Percentiles rank a stretch among this genome's conserved stretches.
Conservation (phyloP, 2,329 filamentous ascomycete species). For the Ascocoryne sarcoides region DNA sequence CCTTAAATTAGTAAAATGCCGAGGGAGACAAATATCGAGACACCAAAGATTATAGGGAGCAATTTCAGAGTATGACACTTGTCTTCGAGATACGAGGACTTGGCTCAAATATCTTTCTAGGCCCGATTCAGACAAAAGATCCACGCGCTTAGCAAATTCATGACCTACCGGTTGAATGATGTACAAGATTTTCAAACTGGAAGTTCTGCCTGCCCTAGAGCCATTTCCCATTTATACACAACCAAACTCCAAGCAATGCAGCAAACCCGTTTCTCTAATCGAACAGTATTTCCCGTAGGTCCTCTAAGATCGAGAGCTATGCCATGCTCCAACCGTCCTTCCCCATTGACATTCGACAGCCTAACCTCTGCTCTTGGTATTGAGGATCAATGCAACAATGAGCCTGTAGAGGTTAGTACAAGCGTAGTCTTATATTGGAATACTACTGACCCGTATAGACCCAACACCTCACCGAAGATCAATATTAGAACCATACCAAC, state of each 20-base stretch:
- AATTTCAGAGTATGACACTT: no score
- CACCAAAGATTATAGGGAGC: no score
- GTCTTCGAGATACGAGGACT: no score
- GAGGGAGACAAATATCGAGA: no score
- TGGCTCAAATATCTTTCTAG: no score
- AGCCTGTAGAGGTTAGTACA: constrained; percentile 44
- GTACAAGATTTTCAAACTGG: constrained; percentile 19
- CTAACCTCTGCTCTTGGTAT: constrained; percentile 55
- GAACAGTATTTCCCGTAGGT: constrained; percentile 19
- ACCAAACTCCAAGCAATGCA: constrained; percentile 27
- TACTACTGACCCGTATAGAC: constrained; percentile 79
- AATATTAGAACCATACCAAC: constrained; percentile 98
- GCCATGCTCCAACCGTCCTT: not conserved
- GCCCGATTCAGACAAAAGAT: no score
- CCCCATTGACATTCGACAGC: constrained; percentile 2
- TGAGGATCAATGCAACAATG: constrained; percentile 87
- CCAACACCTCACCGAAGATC: constrained; percentile 96
- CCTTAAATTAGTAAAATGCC: no score
- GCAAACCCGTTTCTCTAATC: constrained; percentile 16
- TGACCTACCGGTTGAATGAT: no score
- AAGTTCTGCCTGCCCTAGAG: constrained; percentile 9
- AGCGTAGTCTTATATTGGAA: not conserved
- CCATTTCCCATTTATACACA: constrained; percentile 20
- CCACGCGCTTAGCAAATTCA: no score
- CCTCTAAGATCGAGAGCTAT: no score